A percentile compares a stretch with the other conserved stretches of the same genome.
phyloP scores from a whole-genome alignment of 306 rosid genomes.

The Vigna trinervia region DNA sequence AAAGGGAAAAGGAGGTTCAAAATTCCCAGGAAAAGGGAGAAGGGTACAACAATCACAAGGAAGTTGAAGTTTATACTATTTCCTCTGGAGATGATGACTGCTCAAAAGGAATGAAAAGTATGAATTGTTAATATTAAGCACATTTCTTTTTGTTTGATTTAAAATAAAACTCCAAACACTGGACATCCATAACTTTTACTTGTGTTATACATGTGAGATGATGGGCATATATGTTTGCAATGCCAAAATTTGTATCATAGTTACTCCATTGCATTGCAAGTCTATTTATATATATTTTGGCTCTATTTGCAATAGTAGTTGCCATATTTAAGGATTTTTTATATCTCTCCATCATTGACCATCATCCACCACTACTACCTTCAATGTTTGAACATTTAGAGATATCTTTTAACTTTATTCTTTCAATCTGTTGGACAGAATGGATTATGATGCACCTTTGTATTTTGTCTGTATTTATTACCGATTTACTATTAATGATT shows the following conservation, averaged over 20 bases:
- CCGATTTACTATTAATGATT: not conserved
- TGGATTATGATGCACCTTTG: constrained; percentile 2
- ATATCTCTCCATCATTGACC: constrained; percentile 8
- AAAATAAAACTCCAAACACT: not conserved
- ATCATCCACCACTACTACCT: not conserved
- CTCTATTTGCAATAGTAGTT: not conserved
- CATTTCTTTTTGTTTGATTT: constrained; percentile 24
- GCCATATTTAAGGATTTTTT: not conserved
- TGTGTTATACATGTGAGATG: not conserved
- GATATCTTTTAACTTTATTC: not conserved
- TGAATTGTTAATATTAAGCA: constrained; percentile 6
- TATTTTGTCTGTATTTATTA: constrained; percentile 3
- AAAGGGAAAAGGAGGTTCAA: constrained; percentile 51
- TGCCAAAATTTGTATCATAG: not conserved
- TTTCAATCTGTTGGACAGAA: constrained; percentile 21
- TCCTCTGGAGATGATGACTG: constrained; percentile 55
- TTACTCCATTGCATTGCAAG: not conserved
- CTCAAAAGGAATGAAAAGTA: constrained; percentile 69
- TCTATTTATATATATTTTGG: constrained; percentile 6
- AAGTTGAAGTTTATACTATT: constrained; percentile 52
- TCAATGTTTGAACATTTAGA: not conserved
- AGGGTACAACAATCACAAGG: constrained; percentile 39
- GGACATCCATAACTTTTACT: constrained; percentile 3
- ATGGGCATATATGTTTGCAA: constrained; percentile 7
- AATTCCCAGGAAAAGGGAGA: constrained; percentile 44